phyloP scores from a whole-genome alignment of 2,329 filamentous ascomycete species.

The Tolypocladium amazonense region DNA sequence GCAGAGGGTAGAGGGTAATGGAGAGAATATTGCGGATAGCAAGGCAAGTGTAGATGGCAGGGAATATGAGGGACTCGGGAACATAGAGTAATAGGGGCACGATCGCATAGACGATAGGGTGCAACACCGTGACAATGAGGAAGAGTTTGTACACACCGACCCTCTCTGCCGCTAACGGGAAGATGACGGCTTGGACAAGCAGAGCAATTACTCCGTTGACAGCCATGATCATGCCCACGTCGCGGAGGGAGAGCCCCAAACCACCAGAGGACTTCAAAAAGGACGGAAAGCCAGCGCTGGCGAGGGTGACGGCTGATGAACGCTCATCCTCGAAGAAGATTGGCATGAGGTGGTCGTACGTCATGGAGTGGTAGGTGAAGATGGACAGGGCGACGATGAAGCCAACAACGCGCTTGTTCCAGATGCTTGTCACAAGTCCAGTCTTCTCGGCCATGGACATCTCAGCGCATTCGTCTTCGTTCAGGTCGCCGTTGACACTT shows the following conservation, averaged over 20 bases:
- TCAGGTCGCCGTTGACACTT: conserved; percentile 32
- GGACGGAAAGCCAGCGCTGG: conserved; percentile 20
- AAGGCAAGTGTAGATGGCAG: conserved; percentile 48
- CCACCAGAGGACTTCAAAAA: conserved; percentile 50
- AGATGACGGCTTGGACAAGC: conserved; percentile 48
- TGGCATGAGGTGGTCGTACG: conserved; percentile 81
- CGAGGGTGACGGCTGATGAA: conserved; percentile 26
- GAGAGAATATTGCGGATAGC: conserved; percentile 48
- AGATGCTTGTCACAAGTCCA: conserved; percentile 28
- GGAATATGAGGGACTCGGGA: conserved; percentile 37
- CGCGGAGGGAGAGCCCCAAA: conserved; percentile 49
- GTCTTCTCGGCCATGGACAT: conserved; percentile 21
- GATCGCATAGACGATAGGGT: conserved; percentile 50
- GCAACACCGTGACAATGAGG: conserved; percentile 45
- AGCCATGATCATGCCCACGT: conserved; percentile 52
- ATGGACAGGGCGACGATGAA: conserved; percentile 76
- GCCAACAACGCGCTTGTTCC: conserved; percentile 55
- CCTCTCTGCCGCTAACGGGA: conserved; percentile 47
- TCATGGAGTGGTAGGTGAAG: conserved; percentile 94
- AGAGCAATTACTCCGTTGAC: conserved; percentile 49
- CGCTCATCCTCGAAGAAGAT: conserved; percentile 83
- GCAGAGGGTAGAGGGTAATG: conserved; percentile 54
- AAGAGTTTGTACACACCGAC: conserved; percentile 52
- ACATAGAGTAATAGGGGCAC: conserved; percentile 48
- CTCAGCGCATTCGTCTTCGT: conserved; percentile 21